Percentiles rank a stretch among this genome's conserved stretches.
phyloP scores from a whole-genome alignment of 2,329 filamentous ascomycete genomes.

The Penicillium fuscoglaucum region DNA sequence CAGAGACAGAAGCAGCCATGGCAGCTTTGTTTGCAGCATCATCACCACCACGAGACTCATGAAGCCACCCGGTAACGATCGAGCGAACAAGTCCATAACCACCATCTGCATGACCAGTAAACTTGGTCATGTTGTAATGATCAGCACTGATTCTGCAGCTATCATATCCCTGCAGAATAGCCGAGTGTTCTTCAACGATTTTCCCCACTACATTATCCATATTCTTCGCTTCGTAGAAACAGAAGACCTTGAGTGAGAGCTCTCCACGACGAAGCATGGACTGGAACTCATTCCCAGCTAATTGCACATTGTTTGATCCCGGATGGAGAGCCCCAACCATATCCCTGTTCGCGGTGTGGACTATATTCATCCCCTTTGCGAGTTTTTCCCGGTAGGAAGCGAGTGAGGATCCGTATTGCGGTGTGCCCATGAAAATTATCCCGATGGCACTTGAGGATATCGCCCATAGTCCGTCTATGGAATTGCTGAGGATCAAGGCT shows the following conservation, averaged over 20 bases:
- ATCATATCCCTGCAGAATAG: constrained; percentile 7
- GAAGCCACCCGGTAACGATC: constrained; percentile 1
- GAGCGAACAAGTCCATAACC: constrained; percentile 2
- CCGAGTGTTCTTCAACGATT: constrained; percentile 14
- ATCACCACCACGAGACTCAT: background rate
- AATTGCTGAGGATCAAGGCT: constrained; percentile 9
- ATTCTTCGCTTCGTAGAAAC: constrained; percentile 13
- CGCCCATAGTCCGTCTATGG: constrained; percentile 9
- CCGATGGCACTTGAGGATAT: constrained; percentile 24
- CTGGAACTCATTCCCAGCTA: constrained; percentile 6
- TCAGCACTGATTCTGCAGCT: constrained; percentile 9
- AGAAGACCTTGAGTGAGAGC: constrained; percentile 8
- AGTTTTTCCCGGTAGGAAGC: constrained; percentile 9
- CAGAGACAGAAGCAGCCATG: background rate
- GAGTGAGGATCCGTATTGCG: constrained; percentile 33
- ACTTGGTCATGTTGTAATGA: constrained; percentile 12
- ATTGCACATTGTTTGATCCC: constrained; percentile 5
- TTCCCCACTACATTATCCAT: constrained; percentile 11
- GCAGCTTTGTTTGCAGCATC: background rate
- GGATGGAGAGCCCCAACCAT: background rate
- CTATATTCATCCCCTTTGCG: background rate
- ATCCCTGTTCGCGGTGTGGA: constrained; percentile 1
- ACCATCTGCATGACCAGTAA: background rate
- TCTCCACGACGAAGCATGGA: constrained; percentile 9
- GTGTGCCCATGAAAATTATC: constrained; percentile 42